phyloP scores from a whole-genome alignment of 768 basidiomycete genomes.

The Chlorophyllum brunneum region DNA sequence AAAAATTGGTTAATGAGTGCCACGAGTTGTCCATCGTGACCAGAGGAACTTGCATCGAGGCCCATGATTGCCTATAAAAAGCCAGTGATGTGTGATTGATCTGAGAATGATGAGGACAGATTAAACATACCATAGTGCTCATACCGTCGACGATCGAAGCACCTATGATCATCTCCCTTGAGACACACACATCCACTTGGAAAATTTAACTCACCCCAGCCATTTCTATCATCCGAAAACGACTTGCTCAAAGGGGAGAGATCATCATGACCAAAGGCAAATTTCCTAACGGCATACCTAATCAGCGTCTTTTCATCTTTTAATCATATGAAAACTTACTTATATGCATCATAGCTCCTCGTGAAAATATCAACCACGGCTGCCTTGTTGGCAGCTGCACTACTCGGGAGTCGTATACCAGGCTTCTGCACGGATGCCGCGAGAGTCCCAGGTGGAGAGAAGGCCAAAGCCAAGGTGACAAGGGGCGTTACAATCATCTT shows the following conservation, averaged over 20 bases:
- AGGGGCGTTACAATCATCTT: conserved; percentile 1
- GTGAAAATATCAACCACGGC: conserved; percentile 47
- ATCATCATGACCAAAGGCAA: conserved; percentile 62
- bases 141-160: conserved; percentile 63
- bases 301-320: neutral
- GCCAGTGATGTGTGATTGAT: neutral
- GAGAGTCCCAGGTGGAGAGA: conserved; percentile 1
- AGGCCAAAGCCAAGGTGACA: neutral
- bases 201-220: conserved; percentile 35
- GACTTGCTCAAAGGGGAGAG: conserved; percentile 44
- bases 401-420: conserved; percentile 38
- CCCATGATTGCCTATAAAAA: conserved; percentile 52
- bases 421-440: conserved; percentile 42
- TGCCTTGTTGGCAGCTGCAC: conserved; percentile 32
- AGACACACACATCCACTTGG: neutral
- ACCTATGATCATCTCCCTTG: conserved; percentile 30
- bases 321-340: conserved; percentile 28
- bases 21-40: neutral
- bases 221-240: conserved; percentile 29
- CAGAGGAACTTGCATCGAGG: conserved; percentile 31
- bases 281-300: conserved; percentile 30
- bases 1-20: neutral
- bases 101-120: neutral
- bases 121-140: conserved; percentile 48
- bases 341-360: conserved; percentile 53